Evolutionary conservation across 2,329 filamentous ascomycete species (phyloP).

Genomic region (Aspergillus ochraceus): DNA sequence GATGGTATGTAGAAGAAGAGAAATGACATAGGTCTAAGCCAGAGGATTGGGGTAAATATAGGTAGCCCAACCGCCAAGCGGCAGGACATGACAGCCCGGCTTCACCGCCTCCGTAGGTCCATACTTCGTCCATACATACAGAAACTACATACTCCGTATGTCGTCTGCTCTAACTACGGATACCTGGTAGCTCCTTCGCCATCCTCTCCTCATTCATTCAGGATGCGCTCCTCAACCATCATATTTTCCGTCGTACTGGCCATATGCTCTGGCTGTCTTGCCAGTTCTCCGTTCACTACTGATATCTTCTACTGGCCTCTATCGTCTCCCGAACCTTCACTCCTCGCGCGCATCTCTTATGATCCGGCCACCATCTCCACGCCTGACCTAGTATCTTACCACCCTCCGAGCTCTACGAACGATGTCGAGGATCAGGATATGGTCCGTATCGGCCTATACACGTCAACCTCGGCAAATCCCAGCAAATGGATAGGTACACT

Average conservation of each 20-base stretch:
- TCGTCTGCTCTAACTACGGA: no score
- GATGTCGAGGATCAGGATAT: conserved; percentile 30
- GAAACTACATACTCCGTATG: no score
- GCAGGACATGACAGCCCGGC: no score
- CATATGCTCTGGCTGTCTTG: conserved; percentile 15
- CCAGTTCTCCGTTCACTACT: conserved; percentile 20
- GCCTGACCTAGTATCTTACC: conserved; percentile 40
- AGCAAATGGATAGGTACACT: conserved; percentile 45
- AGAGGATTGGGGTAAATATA: no score
- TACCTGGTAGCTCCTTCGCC: neutral
- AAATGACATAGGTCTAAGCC: no score
- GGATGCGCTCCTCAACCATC: conserved; percentile 15
- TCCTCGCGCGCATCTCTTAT: conserved; percentile 44
- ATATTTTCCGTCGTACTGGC: conserved; percentile 15
- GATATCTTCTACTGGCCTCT: conserved; percentile 43
- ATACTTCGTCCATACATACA: no score
- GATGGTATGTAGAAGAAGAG: no score
- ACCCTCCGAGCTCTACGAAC: conserved; percentile 28
- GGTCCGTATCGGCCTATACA: conserved; percentile 55
- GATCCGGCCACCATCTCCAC: conserved; percentile 35
- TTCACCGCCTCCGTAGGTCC: no score
- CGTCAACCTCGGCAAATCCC: conserved; percentile 26
- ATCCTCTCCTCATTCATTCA: neutral
- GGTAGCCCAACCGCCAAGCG: no score
- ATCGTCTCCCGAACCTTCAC: conserved; percentile 30